Base-by-base conservation (phyloP, 768 basidiomycete species). In the Tulasnella sp. region DNA sequence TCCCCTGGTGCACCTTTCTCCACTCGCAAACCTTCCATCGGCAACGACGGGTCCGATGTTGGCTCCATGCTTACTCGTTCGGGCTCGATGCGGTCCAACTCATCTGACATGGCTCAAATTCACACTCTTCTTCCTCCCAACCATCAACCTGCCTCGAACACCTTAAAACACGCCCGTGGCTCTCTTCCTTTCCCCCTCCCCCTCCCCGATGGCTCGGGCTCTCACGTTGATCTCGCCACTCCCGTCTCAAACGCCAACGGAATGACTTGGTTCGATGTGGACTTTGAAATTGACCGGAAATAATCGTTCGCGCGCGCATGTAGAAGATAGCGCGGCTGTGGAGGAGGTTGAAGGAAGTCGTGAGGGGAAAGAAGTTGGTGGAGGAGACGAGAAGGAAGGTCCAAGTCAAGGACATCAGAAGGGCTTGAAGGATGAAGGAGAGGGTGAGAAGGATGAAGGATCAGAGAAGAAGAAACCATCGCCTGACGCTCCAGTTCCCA, bases 201-300 rank as follows among this genome's bases (percentile, higher is more conserved):
- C 26, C 41, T 41, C 19, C 67, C 67, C 12, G 40, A 19, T 16
- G 39, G n/a, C 17, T 37, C 63, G 32, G 63, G 34, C 9, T 36
- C 63, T 11, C 35, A 65, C 39, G 63, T 36, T 26, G 63, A 65
- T 65, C 63, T 65, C 22, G 63, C 39, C 47, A 52, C 69, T 26
- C 42, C 69, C 35, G 69, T 35, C 42, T 44, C 67, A 19, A 19
- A 40, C 67, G 67, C 52, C 29, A 59, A 40, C 29, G 67, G 67
- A 39, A 68, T 68, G 67, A 68, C 67, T 32, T 68, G 67, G 67
- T 68, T 68, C 17, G 67, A 68, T 34, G 36, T 44, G n/a, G 67
- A 68, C 16, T 44, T 68, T 39, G 67, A 68, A 40, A 44, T 68
- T 19, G 42, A 68, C 41, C 67, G 67, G 36, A 42, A 68, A 68